Conservation (phyloP, 1,284 basidiomycete species). For the Ganoderma lingzhi region DNA sequence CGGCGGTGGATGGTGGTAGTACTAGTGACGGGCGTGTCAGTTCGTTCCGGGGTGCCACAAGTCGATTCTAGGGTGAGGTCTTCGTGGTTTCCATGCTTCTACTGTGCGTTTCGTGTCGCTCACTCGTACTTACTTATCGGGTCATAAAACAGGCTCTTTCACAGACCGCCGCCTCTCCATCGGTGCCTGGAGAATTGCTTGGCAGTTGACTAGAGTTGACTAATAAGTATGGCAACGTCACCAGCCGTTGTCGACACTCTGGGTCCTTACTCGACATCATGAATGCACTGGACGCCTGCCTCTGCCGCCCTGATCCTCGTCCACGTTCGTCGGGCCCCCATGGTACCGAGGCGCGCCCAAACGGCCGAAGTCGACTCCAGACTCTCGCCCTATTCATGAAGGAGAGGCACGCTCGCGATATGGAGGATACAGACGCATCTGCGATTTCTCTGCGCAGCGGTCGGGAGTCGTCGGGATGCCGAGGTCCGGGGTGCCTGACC, state of each 20-base stretch:
- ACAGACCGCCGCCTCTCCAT: neutral
- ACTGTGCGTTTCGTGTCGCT: neutral
- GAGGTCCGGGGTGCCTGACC: conserved; percentile 1
- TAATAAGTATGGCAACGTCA: neutral
- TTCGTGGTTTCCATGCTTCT: neutral
- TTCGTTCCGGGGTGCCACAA: neutral
- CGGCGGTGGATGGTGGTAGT: neutral
- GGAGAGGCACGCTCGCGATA: neutral
- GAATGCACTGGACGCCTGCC: neutral
- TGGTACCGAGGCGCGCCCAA: neutral
- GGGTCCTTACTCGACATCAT: neutral
- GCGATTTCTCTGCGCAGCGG: neutral
- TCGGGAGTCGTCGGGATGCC: neutral
- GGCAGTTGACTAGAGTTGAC: neutral
- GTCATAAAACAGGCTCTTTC: neutral
- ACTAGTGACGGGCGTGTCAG: no score
- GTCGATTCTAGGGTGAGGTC: neutral
- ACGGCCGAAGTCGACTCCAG: neutral
- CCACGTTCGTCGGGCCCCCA: neutral
- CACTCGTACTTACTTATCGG: neutral
- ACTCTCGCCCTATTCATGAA: neutral
- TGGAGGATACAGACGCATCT: neutral
- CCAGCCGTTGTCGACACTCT: neutral
- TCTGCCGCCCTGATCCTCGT: neutral
- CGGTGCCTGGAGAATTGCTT: neutral